Percentiles rank a stretch among this genome's conserved stretches.
phyloP scores from a whole-genome alignment of 345 rosid genomes.

The Camelina neglecta region DNA sequence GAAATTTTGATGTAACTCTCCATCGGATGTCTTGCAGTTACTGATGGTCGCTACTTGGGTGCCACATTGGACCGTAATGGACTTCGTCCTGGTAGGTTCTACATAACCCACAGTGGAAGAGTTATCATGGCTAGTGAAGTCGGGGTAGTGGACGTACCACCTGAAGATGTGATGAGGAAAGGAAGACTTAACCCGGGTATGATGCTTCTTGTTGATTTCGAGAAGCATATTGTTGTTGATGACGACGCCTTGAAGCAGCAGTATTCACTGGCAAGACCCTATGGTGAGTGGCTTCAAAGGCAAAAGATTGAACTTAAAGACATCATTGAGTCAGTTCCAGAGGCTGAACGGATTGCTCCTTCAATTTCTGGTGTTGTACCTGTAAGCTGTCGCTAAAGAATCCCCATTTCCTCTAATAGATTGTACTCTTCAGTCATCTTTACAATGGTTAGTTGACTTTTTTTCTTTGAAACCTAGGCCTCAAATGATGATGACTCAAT shows the following conservation, averaged over 20 bases:
- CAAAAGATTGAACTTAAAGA: constrained; percentile 86
- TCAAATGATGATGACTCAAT: constrained; percentile 73
- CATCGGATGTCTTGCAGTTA: constrained; percentile 62
- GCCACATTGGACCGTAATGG: constrained; percentile 99
- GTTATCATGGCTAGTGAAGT: constrained; percentile 99
- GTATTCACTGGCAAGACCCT: constrained; percentile 87
- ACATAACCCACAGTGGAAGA: constrained; percentile 83
- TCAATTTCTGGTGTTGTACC: constrained; percentile 67
- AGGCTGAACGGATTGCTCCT: constrained; percentile 63
- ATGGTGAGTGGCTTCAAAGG: constrained; percentile 88
- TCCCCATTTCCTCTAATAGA: not conserved
- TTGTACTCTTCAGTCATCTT: not conserved
- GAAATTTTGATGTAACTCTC: constrained; percentile 18
- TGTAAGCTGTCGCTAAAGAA: constrained; percentile 50
- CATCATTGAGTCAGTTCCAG: constrained; percentile 70
- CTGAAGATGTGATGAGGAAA: constrained; percentile 92
- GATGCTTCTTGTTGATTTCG: constrained; percentile 99
- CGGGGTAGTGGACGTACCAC: constrained; percentile 93
- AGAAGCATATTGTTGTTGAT: constrained; percentile 91
- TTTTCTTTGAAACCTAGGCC: constrained; percentile 50
- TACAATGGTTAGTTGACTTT: not conserved
- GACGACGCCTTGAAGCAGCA: constrained; percentile 96
- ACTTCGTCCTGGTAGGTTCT: constrained; percentile 97
- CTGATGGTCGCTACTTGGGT: constrained; percentile 98
- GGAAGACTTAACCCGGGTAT: constrained; percentile 99